A percentile compares a stretch with the other conserved stretches of the same genome.
These are phyloP conservation scores for Juglanconis oblonga DNA, from an alignment of 2,329 filamentous ascomycete species.

Conservation along the genomic window DNA sequence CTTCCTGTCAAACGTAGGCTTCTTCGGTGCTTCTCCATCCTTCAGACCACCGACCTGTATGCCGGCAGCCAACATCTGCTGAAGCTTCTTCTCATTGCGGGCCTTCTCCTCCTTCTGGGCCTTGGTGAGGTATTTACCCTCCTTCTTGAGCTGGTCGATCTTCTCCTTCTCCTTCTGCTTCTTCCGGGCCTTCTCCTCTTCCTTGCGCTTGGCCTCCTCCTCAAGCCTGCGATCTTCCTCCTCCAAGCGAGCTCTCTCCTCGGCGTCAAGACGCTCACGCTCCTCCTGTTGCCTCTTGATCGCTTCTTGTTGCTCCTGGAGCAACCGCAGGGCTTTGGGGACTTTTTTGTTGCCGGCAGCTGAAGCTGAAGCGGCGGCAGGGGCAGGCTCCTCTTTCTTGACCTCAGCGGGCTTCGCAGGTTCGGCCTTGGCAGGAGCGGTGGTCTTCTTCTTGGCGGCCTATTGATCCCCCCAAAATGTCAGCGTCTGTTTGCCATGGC, in stretches of 20 bases:
- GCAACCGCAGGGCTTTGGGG: conserved; percentile 65
- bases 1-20: conserved; percentile 68
- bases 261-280: conserved; percentile 52
- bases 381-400: conserved; percentile 42
- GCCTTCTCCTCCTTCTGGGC: conserved; percentile 81
- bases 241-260: conserved; percentile 52
- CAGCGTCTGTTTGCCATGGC: neutral
- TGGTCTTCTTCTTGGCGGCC: conserved; percentile 81
- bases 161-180: conserved; percentile 86
- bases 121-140: conserved; percentile 83
- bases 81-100: conserved; percentile 72
- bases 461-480: conserved; percentile 29
- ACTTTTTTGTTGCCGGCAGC: conserved; percentile 71
- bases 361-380: conserved; percentile 30
- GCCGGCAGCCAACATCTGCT: conserved; percentile 80
- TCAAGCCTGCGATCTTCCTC: conserved; percentile 62
- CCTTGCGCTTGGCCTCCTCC: conserved; percentile 67
- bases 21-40: conserved; percentile 54
- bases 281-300: conserved; percentile 65
- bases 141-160: conserved; percentile 83
- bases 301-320: conserved; percentile 83
- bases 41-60: conserved; percentile 66
- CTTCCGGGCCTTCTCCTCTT: conserved; percentile 72
- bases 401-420: conserved; percentile 51
- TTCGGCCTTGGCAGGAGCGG: conserved; percentile 46